Evolutionary conservation across 2,329 filamentous ascomycete species (phyloP).

Genomic region (Cryphonectria japonica): DNA sequence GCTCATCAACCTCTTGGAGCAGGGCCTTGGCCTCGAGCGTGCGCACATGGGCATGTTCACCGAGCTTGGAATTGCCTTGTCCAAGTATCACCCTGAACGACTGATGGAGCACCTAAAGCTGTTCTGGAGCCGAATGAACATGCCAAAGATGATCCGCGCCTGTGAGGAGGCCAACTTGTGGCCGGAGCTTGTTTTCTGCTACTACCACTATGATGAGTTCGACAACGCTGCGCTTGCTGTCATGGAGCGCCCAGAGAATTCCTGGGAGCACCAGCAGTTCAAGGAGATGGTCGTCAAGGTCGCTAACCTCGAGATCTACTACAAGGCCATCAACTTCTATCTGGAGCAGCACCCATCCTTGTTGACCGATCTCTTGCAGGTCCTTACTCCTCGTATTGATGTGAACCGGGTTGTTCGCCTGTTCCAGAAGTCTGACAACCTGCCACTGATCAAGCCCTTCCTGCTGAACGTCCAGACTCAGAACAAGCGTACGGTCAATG

Average conservation of each 20-base stretch:
- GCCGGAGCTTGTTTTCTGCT: slow-evolving; percentile 97
- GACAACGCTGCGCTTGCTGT: slow-evolving; percentile 97
- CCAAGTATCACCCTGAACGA: slow-evolving; percentile 92
- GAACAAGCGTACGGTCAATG: slow-evolving; percentile 98
- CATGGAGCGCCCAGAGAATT: slow-evolving; percentile 96
- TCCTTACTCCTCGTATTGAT: slow-evolving; percentile 89
- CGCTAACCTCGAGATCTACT: slow-evolving; percentile 98
- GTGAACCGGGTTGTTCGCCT: slow-evolving; percentile 99
- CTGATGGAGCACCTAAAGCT: slow-evolving; percentile 99
- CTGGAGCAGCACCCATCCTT: slow-evolving; percentile 95
- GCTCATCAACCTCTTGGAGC: slow-evolving; percentile 91
- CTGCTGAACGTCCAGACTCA: slow-evolving; percentile 92
- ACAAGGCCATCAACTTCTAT: slow-evolving; percentile 95
- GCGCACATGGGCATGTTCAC: slow-evolving; percentile 99
- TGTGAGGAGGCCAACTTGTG: slow-evolving; percentile 95
- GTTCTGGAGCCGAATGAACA: slow-evolving; percentile 98
- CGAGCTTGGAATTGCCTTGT: slow-evolving; percentile 84
- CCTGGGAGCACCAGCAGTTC: slow-evolving; percentile 99
- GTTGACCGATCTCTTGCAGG: slow-evolving; percentile 92
- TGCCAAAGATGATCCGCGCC: slow-evolving; percentile 92
- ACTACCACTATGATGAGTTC: slow-evolving; percentile 97
- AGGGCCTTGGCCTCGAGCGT: slow-evolving; percentile 88
- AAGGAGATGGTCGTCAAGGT: slow-evolving; percentile 99
- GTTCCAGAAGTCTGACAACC: slow-evolving; percentile 98
- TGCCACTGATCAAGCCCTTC: slow-evolving; percentile 98